Base-by-base conservation (phyloP, 2,329 filamentous ascomycete species). In the Epichloe brachyelytri region DNA sequence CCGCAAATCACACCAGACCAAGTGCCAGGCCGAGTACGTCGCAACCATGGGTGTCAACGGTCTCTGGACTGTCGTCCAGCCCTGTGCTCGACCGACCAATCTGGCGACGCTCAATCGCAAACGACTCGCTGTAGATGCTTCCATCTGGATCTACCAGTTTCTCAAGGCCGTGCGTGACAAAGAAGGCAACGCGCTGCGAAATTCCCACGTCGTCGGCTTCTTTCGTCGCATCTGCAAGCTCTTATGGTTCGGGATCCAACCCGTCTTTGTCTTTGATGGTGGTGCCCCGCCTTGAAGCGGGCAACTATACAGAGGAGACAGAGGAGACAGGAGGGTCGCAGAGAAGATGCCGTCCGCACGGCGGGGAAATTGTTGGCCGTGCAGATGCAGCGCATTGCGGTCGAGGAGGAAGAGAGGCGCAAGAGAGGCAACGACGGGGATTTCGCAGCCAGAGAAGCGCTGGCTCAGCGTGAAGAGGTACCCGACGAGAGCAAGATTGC, bases 141-240 rank as follows among this genome's bases (percentile, higher is more conserved):
- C 90, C 12, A 98, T 98, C 65, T 98, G 93, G 93, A 97, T 98
- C 60, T 98, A 98, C 75, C 93, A 98, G 65, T 98, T 98, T 63
- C 81, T 98, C 60, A 98, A 98, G 72, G 93, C 94, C 10, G 93
- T 98, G 11, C 90, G 93, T 60, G 93, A 98, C 70, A 96, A 97
- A 63, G 93, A 98, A 69, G 93, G 93, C 50, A 95, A 98, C 63
- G 93, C 93, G 1, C 76, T 98, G 49, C 88, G 90, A 56, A 98
- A 96, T 71, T 91, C 88, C 33, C 93, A 98, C 63, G 81, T 98
- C 37, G 88, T 98, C 43, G 93, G 94, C 39, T 98, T 98, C 79
- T 98, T 98, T 70, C 87, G 93, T 48, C 83, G 93, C 54, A 95
- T 98, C 65, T 98, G 93, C 77, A 98, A 98, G 66, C 78, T 98